Evolutionary conservation across 441 rosid species (phyloP), one percentile per base, ranked within the genome.

Genomic region (Arabidopsis hybrid): DNA sequence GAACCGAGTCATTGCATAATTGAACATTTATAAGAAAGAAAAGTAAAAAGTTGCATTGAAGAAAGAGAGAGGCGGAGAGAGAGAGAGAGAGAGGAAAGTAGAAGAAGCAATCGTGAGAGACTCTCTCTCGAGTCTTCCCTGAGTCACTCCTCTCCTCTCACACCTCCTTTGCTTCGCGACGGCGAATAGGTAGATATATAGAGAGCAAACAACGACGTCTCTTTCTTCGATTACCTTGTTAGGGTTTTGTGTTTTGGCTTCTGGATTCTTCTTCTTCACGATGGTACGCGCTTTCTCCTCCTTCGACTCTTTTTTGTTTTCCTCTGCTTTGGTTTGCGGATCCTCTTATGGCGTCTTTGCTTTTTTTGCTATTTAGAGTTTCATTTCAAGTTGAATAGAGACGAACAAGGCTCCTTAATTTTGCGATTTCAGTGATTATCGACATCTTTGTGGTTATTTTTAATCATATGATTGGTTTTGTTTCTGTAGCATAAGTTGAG

Each of bases 401-500:
- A 50, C 59, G 56, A 18, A 36, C 6, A 13, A 51, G 36, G 45
- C 6, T 36, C 5, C 29, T 67, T 32, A 32, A 12, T 75, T 76
- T 68, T 63, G 58, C 26, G 64, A 62, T 11, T 65, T 32, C 13
- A 35, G 52, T 73, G 58, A 6, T 56, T 31, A 36, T 42, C 7
- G 11, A 8, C 26, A 50, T 40, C 16, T 59, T 29, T 62, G 16
- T 60, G 36, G 2, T 14, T 45, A 2, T 58, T 35, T 63, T 6
- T 5, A 52, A 46, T 63, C 47, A 51, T 60, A 35, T 73, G 78
- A 12, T 70, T 39, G 32, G 32, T 10, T 56, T 35, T 7, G 8
- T 36, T 71, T 75, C 64, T 56, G 57, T 83, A 90, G 98, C 86
- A 94, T 80, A 94, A 94, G 82, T 68, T 91, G 81, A 85, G 78